Evolutionary conservation across 495 filamentous ascomycete genomes (phyloP).

Genomic region (Ramalina peruviana): DNA sequence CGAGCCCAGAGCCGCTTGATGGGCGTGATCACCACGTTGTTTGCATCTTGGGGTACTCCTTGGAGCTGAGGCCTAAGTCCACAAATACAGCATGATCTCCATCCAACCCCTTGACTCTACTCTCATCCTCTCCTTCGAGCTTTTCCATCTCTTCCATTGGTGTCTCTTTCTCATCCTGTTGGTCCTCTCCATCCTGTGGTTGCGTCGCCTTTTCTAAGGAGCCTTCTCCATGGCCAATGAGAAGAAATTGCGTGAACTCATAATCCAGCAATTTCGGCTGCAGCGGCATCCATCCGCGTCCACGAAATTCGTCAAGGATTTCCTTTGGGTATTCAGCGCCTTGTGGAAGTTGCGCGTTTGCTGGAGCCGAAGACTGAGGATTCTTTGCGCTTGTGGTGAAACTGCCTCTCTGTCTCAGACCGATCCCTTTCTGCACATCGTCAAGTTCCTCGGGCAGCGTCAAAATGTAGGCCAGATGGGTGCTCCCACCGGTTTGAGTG

Average conservation of each 20-base stretch:
- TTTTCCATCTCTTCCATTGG: conserved; percentile 46
- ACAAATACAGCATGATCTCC: conserved; percentile 39
- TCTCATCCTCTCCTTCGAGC: conserved; percentile 26
- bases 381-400: conserved; percentile 75
- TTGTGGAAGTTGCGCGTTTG: conserved; percentile 47
- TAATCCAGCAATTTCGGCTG: conserved; percentile 67
- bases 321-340: conserved; percentile 58
- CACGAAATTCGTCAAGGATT: conserved; percentile 58
- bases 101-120: neutral
- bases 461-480: conserved; percentile 70
- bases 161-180: conserved; percentile 38
- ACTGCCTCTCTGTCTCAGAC: conserved; percentile 55
- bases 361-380: conserved; percentile 51
- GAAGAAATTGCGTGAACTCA: conserved; percentile 63
- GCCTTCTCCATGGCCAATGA: conserved; percentile 61
- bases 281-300: conserved; percentile 59
- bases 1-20: no score
- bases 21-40: conserved; percentile 30
- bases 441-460: conserved; percentile 61
- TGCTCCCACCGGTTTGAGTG: conserved; percentile 52
- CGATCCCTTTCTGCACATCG: conserved; percentile 65
- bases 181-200: conserved; percentile 39
- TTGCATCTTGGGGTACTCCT: conserved; percentile 35
- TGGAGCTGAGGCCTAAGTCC: conserved; percentile 36
- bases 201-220: conserved; percentile 45